Conservation (phyloP, 116 monocot genomes). For the Trichopus zeylanicus region DNA sequence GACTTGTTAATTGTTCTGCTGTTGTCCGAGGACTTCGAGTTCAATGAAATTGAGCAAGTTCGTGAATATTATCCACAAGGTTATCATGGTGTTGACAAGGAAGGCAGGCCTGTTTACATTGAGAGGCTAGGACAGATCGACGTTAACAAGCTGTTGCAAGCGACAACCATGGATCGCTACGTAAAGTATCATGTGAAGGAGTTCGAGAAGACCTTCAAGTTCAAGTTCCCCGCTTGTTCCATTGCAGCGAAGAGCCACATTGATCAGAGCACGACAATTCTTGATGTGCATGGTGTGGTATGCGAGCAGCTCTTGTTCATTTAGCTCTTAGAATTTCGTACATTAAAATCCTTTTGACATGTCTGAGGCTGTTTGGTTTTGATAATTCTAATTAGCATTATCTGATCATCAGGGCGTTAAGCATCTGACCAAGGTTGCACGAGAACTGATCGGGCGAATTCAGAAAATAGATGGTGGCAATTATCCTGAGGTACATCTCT, state of each 20-base stretch:
- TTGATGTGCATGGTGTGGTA: conserved; percentile 98
- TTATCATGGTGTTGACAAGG: conserved; percentile 93
- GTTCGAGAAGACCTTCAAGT: conserved; percentile 77
- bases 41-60: conserved; percentile 71
- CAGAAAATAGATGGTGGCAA: conserved; percentile 93
- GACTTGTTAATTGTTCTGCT: too few relatives aligned
- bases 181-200: conserved; percentile 88
- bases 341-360: not conserved
- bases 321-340: not conserved
- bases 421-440: conserved; percentile 78
- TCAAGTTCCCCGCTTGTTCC: conserved; percentile 97
- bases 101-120: conserved; percentile 85
- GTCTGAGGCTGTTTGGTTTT: not conserved
- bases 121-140: conserved; percentile 89
- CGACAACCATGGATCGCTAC: conserved; percentile 90
- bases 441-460: conserved; percentile 63
- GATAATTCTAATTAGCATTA: too few relatives aligned
- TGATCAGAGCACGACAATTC: conserved; percentile 94
- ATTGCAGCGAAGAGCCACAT: conserved; percentile 84
- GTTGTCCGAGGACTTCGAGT: conserved; percentile 84
- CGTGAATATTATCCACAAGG: conserved; percentile 87
- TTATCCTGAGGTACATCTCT: conserved; percentile 97
- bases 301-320: conserved; percentile 9
- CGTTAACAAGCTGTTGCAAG: conserved; percentile 80
- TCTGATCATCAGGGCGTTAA: conserved; percentile 50